Evolutionary conservation across 1,284 basidiomycete species (phyloP).

Genomic region (Xanthoconium separans): DNA sequence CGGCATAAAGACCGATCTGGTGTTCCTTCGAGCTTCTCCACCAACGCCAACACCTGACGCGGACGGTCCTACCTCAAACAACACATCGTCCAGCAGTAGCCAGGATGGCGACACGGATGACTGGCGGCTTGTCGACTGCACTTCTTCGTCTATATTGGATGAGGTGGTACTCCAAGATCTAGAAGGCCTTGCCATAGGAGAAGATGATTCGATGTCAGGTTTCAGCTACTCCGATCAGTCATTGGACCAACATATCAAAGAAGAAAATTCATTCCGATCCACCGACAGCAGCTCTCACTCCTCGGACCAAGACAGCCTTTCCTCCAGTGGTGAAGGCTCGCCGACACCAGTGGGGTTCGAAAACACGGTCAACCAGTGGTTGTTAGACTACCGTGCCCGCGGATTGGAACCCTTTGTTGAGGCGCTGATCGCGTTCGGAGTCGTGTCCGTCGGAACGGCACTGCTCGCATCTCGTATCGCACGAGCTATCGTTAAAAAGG

Average conservation of each 20-base stretch:
- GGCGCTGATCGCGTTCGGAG: slow-evolving; percentile 22
- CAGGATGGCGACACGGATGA: background rate
- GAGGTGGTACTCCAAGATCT: background rate
- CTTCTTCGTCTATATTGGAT: slow-evolving; percentile 1
- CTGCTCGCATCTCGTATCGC: slow-evolving; percentile 22
- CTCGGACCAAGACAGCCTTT: slow-evolving; percentile 13
- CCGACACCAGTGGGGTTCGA: slow-evolving; percentile 14
- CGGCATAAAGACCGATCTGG: slow-evolving; percentile 1
- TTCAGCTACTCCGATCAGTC: background rate
- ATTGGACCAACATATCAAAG: background rate
- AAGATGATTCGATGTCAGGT: background rate
- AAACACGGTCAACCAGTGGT: slow-evolving; percentile 17
- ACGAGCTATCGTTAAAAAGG: slow-evolving; percentile 10
- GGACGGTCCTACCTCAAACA: slow-evolving; percentile 3
- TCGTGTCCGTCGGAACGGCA: slow-evolving; percentile 8
- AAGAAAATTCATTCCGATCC: slow-evolving; percentile 1
- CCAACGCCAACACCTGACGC: slow-evolving; percentile 16
- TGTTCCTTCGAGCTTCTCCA: slow-evolving; percentile 16
- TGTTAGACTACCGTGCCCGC: slow-evolving; percentile 18
- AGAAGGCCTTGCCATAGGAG: background rate
- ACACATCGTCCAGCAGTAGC: background rate
- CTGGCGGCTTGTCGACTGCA: slow-evolving; percentile 3
- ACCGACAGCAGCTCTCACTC: background rate
- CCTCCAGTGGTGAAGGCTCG: slow-evolving; percentile 1
- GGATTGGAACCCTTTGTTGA: slow-evolving; percentile 21